phyloP scores from a whole-genome alignment of 2,329 filamentous ascomycete species.

The Atkinsonella hypoxylon region DNA sequence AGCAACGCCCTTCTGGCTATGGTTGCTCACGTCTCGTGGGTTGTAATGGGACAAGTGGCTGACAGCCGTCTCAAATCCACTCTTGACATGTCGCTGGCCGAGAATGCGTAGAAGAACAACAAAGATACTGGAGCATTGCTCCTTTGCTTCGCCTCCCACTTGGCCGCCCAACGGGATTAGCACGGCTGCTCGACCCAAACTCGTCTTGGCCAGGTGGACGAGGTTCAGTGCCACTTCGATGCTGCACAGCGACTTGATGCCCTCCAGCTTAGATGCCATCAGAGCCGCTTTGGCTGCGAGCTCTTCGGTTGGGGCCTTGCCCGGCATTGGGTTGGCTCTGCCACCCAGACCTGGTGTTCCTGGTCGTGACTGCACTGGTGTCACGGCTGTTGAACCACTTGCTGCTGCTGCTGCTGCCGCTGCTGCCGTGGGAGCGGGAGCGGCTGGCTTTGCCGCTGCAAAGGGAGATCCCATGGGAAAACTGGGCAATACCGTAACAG shows the following conservation, averaged over 20 bases:
- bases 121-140: constrained; percentile 86
- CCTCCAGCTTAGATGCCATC: constrained; percentile 88
- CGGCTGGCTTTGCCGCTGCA: constrained; percentile 28
- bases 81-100: constrained; percentile 75
- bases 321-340: constrained; percentile 28
- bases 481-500: constrained; percentile 76
- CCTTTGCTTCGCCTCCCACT: constrained; percentile 68
- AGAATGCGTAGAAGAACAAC: constrained; percentile 72
- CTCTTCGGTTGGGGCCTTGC: constrained; percentile 73
- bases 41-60: constrained; percentile 85
- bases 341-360: constrained; percentile 34
- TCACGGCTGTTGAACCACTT: constrained; percentile 15
- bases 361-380: constrained; percentile 33
- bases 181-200: constrained; percentile 71
- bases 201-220: constrained; percentile 78
- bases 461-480: constrained; percentile 50
- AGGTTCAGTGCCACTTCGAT: constrained; percentile 88
- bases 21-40: constrained; percentile 66
- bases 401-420: constrained; percentile 6
- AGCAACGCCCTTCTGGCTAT: constrained; percentile 63
- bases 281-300: constrained; percentile 94
- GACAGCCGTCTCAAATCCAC: constrained; percentile 89
- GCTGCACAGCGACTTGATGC: constrained; percentile 89
- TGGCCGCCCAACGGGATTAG: constrained; percentile 74
- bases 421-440: background rate